A percentile compares a stretch with the other conserved stretches of the same genome.
phyloP scores from a whole-genome alignment of 1,284 basidiomycete genomes.

The Cryptococcus sp. region DNA sequence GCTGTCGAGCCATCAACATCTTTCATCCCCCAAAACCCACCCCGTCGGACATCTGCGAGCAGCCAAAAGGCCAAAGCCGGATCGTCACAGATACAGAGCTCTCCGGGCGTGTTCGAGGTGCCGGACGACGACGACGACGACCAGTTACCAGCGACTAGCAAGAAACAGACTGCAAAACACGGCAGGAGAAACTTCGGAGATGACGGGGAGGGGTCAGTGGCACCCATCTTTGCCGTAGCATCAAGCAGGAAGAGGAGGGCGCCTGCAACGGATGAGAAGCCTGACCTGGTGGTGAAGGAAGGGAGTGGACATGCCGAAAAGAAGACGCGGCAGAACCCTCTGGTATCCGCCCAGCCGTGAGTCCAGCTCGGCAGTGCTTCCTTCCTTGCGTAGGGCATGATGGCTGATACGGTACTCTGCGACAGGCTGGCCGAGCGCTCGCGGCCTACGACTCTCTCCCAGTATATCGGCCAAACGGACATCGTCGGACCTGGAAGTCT shows the following conservation, averaged over 20 bases:
- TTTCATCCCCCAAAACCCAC: background rate
- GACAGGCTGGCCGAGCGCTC: constrained; percentile 46
- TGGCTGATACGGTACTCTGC: no score
- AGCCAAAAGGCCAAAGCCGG: background rate
- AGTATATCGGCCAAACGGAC: constrained; percentile 44
- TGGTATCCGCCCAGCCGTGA: constrained; percentile 46
- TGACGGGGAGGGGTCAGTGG: constrained; percentile 10
- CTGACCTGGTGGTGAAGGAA: background rate
- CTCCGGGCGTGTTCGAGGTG: background rate
- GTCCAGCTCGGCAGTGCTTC: constrained; percentile 3
- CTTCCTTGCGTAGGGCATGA: background rate
- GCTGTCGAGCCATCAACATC: background rate
- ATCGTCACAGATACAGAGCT: background rate
- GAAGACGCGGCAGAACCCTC: constrained; percentile 35
- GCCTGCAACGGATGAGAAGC: background rate
- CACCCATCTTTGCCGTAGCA: constrained; percentile 14
- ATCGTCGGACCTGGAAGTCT: constrained; percentile 46
- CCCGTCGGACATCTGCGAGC: background rate
- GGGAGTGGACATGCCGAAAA: constrained; percentile 20
- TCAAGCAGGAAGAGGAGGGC: constrained; percentile 10
- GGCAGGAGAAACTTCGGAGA: background rate
- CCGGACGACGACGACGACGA: background rate
- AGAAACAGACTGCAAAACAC: background rate
- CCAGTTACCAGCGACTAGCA: background rate
- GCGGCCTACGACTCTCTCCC: constrained; percentile 33